Conservation (phyloP, 140 eudicot species). For the Senecio squalidus region DNA sequence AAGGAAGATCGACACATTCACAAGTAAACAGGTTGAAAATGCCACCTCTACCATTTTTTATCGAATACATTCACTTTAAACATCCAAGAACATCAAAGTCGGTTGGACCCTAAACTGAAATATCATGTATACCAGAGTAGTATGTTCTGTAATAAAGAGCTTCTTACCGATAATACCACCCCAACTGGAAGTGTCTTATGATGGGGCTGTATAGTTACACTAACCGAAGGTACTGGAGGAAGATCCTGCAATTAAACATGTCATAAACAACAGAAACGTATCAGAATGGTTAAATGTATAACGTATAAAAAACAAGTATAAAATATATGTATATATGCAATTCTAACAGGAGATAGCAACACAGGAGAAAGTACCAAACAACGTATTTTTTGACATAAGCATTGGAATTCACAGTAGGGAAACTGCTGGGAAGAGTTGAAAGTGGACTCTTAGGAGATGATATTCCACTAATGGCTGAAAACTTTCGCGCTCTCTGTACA, state of each 20-base stretch:
- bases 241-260: constrained; percentile 67
- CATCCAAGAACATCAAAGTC: too few species aligned
- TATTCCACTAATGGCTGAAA: constrained; percentile 78
- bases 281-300: not conserved
- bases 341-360: too few species aligned
- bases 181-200: constrained; percentile 83
- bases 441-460: constrained; percentile 87
- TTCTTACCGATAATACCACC: constrained; percentile 67
- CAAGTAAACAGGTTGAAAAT: too few species aligned
- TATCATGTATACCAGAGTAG: too few species aligned
- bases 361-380: constrained; percentile 63
- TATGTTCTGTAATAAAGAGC: too few species aligned
- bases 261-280: not conserved
- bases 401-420: constrained; percentile 82
- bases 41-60: too few species aligned
- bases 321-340: too few species aligned
- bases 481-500: constrained; percentile 90
- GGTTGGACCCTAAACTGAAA: not conserved
- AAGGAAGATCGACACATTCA: too few species aligned
- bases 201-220: constrained; percentile 57
- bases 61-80: too few species aligned
- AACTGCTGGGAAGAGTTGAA: constrained; percentile 66
- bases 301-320: constrained; percentile 26
- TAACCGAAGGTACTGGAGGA: constrained; percentile 76
- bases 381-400: constrained; percentile 62